phyloP scores from a whole-genome alignment of 2,329 filamentous ascomycete genomes.

The Dissoconium aciculare region DNA sequence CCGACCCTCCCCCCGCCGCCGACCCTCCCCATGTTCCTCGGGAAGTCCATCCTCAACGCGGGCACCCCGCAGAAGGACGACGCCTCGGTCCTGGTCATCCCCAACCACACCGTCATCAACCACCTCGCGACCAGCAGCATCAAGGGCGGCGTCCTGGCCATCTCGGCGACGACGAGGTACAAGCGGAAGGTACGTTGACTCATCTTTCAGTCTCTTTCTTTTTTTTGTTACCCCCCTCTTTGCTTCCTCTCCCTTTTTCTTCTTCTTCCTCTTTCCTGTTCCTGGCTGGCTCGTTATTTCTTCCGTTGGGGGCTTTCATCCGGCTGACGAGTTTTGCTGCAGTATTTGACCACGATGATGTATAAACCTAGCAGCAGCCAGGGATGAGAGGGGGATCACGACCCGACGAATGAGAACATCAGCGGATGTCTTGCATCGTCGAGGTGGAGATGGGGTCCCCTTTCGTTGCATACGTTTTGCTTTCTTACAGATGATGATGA shows the following conservation, averaged over 20 bases:
- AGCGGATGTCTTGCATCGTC: too few species aligned
- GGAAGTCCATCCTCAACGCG: conserved; percentile 87
- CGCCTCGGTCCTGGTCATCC: conserved; percentile 90
- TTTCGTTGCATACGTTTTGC: too few species aligned
- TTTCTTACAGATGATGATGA: too few species aligned
- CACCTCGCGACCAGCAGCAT: conserved; percentile 96
- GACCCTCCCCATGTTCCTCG: conserved; percentile 73
- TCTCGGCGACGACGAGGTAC: conserved; percentile 93
- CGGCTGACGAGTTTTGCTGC: conserved; percentile 2
- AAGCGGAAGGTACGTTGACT: conserved; percentile 59
- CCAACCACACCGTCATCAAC: conserved; percentile 92
- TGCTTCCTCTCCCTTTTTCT: too few species aligned
- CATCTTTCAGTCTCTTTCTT: too few species aligned
- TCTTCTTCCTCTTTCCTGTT: conserved; percentile 3
- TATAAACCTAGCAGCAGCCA: conserved; percentile 66
- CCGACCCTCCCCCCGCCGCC: conserved; percentile 73
- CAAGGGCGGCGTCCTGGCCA: conserved; percentile 87
- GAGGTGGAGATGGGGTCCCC: too few species aligned
- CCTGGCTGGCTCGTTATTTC: too few species aligned
- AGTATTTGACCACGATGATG: conserved; percentile 97
- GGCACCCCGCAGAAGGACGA: conserved; percentile 91
- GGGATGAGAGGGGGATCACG: conserved; percentile 16
- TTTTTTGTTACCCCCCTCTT: conserved; percentile 3
- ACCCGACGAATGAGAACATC: too few species aligned
- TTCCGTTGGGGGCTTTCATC: conserved; percentile 8